phyloP scores from a whole-genome alignment of 192 early-diverging fungal genomes.

The Paraglomus brasilianum region DNA sequence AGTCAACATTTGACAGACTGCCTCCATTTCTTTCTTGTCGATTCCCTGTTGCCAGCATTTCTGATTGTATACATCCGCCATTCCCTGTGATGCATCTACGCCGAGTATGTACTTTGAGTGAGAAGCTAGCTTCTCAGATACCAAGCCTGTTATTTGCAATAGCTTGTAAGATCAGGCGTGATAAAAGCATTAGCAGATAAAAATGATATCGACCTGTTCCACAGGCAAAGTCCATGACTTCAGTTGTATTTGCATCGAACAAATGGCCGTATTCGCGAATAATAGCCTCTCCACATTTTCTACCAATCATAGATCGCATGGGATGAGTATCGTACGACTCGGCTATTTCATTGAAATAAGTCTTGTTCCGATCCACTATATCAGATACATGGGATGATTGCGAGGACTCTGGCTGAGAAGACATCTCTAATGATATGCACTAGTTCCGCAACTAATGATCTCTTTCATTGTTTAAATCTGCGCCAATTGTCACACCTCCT shows the following conservation, averaged over 20 bases:
- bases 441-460: too few species aligned
- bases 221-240: constrained; percentile 29
- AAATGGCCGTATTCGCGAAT: background rate
- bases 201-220: constrained; percentile 17
- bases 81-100: constrained; percentile 14
- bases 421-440: too few species aligned
- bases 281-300: constrained; percentile 26
- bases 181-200: too few species aligned
- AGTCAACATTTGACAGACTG: constrained; percentile 20
- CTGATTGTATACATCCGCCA: constrained; percentile 27
- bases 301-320: background rate
- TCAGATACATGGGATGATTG: too few species aligned
- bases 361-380: too few species aligned
- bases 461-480: too few species aligned
- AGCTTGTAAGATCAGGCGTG: too few species aligned
- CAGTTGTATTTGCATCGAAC: constrained; percentile 9
- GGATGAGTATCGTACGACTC: background rate
- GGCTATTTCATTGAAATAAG: background rate
- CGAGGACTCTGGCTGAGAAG: too few species aligned
- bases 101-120: constrained; percentile 25
- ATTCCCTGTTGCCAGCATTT: constrained; percentile 27
- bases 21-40: constrained; percentile 24
- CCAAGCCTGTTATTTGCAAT: background rate
- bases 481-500: too few species aligned
- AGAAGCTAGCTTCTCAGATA: constrained; percentile 12